Conservation (phyloP, 106 monocot genomes). For the Acorus calamus region DNA sequence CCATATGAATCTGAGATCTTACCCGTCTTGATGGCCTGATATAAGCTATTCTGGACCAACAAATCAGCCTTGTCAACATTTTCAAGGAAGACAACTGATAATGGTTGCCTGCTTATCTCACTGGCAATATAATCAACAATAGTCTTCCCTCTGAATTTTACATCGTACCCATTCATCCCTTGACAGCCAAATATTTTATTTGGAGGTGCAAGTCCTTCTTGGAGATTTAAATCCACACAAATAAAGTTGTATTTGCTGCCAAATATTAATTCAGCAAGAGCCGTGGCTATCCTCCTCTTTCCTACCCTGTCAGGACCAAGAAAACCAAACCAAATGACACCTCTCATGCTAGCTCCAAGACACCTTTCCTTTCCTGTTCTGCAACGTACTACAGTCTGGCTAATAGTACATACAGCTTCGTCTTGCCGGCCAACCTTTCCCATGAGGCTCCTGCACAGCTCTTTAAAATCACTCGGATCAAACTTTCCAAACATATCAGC, state of each 20-base stretch:
- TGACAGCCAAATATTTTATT: slow-evolving; percentile 18
- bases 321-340: slow-evolving; percentile 71
- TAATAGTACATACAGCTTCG: slow-evolving; percentile 56
- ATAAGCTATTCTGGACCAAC: slow-evolving; percentile 46
- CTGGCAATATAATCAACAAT: slow-evolving; percentile 57
- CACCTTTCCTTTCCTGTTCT: slow-evolving; percentile 29
- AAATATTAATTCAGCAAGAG: slow-evolving; percentile 67
- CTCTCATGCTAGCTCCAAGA: slow-evolving; percentile 25
- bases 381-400: slow-evolving; percentile 27
- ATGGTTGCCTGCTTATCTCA: slow-evolving; percentile 49
- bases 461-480: slow-evolving; percentile 48
- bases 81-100: slow-evolving; percentile 66
- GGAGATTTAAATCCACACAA: slow-evolving; percentile 44
- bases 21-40: slow-evolving; percentile 45
- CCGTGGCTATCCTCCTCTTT: slow-evolving; percentile 52
- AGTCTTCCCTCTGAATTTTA: slow-evolving; percentile 49
- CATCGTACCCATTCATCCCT: slow-evolving; percentile 5
- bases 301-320: slow-evolving; percentile 59
- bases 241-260: slow-evolving; percentile 49
- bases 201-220: slow-evolving; percentile 1
- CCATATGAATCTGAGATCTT: slow-evolving; percentile 53
- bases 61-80: slow-evolving; percentile 79
- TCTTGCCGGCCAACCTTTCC: slow-evolving; percentile 70
- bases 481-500: slow-evolving; percentile 13
- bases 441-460: slow-evolving; percentile 33